Conservation (phyloP, 2,329 filamentous ascomycete species). For the Thermoascus crustaceus region DNA sequence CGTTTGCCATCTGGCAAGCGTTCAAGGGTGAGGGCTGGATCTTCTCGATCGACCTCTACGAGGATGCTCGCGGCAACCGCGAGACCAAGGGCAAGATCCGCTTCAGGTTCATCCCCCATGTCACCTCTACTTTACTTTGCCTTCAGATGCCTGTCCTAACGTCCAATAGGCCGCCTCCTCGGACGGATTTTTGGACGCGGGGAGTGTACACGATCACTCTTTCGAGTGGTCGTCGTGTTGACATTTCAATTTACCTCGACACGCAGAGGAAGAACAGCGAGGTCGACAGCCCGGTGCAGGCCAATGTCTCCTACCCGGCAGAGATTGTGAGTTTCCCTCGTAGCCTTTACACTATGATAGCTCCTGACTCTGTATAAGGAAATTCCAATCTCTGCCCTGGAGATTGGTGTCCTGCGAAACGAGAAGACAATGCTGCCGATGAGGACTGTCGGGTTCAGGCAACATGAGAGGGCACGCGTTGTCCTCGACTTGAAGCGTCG, state of each 20-base stretch:
- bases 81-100: constrained; percentile 41
- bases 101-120: constrained; percentile 38
- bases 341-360: not conserved
- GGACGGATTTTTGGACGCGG: constrained; percentile 43
- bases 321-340: constrained; percentile 24
- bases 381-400: constrained; percentile 41
- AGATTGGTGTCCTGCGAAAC: constrained; percentile 54
- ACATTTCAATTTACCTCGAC: constrained; percentile 20
- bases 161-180: constrained; percentile 42
- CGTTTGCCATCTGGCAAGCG: constrained; percentile 41
- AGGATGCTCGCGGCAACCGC: constrained; percentile 32
- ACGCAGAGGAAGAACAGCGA: constrained; percentile 10
- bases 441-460: constrained; percentile 34
- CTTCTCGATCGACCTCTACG: constrained; percentile 49
- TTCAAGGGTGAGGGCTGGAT: constrained; percentile 49
- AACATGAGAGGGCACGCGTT: constrained; percentile 21
- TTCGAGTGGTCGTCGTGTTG: constrained; percentile 12
- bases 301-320: constrained; percentile 25
- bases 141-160: constrained; percentile 1
- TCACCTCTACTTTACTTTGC: constrained; percentile 1
- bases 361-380: constrained; percentile 20
- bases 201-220: constrained; percentile 21
- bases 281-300: constrained; percentile 28
- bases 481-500: constrained; percentile 37
- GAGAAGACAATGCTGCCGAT: constrained; percentile 53